Base-by-base conservation (phyloP, 371 early-diverging fungal genomes). In the Mucor plumbeus region DNA sequence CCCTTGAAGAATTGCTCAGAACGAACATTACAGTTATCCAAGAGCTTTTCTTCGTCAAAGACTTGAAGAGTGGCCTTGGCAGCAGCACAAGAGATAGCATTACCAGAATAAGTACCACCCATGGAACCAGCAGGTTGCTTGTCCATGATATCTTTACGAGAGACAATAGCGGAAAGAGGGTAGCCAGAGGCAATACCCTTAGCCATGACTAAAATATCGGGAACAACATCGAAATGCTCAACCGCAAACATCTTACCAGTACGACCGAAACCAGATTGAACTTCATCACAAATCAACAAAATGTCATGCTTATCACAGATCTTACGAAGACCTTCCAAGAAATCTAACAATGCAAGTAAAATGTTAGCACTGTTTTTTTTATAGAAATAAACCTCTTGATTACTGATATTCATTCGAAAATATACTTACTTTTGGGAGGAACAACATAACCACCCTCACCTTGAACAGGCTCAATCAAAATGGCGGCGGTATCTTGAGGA, bases 371-470 rank as follows among this genome's bases (percentile, higher is more conserved):
- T n/a, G n/a, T 26, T 26, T 26, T 1, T 26, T 26, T 1, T 26
- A 26, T 26, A 26, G 26, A 3, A 26, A 26, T 26, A 26, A 3
- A 26, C 26, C 26, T 3, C 26, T 26, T 26, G 26, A 26, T 26
- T 3, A 26, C 3, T 26, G 3, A 26, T 26, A 1, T 26, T 26
- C 26, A 26, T 26, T 26, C 3, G 26, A 26, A 3, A 26, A 26
- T 14, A 10, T 26, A 68, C 71, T 78, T 80, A 80, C 81, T 75
- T 39, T 71, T 44, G 10, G 91, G 88, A 19, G 94, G 91, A 36
- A 84, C 83, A 53, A 87, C 86, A 65, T 93, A 91, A n/a, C 94
- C 94, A 67, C 94, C 94, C 72, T 94, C 94, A 67, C 93, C 91
- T 75, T 91, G 91, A 35, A 94, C 83, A 3, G 94, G 92, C 68